These are phyloP conservation scores for Aspergillus luchuensis DNA, from an alignment of 2,329 filamentous ascomycete genomes.

Conservation along the genomic window DNA sequence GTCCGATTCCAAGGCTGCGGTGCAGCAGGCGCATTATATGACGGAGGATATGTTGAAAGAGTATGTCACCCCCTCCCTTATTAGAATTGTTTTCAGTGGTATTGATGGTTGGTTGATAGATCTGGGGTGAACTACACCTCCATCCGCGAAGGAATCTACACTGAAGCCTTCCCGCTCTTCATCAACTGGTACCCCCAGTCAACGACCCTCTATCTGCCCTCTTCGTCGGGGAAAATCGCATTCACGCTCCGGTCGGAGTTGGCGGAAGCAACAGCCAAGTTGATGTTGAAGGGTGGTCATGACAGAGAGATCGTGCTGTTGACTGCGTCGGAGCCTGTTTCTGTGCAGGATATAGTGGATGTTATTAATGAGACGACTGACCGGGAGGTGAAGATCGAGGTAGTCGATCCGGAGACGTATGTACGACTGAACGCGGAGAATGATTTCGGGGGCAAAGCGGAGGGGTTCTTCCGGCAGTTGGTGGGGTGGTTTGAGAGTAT, in stretches of 20 bases:
- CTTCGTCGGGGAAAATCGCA: slow-evolving; percentile 48
- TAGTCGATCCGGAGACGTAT: slow-evolving; percentile 41
- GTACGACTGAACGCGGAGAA: slow-evolving; percentile 30
- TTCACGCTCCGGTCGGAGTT: slow-evolving; percentile 57
- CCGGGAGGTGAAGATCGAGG: slow-evolving; percentile 35
- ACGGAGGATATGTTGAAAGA: slow-evolving; percentile 56
- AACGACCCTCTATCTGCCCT: slow-evolving; percentile 29
- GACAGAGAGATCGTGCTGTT: slow-evolving; percentile 43
- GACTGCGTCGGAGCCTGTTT: slow-evolving; percentile 40
- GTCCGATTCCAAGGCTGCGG: slow-evolving; percentile 47
- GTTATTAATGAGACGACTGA: slow-evolving; percentile 42
- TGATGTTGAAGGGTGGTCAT: slow-evolving; percentile 49
- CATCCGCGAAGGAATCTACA: slow-evolving; percentile 61
- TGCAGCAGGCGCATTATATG: slow-evolving; percentile 62
- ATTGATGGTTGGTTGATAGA: too few relatives aligned
- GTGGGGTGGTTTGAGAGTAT: slow-evolving; percentile 52
- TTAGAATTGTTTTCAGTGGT: too few relatives aligned
- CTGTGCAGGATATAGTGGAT: slow-evolving; percentile 38
- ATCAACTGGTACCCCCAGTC: slow-evolving; percentile 47
- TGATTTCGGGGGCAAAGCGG: slow-evolving; percentile 42
- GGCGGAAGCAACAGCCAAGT: slow-evolving; percentile 56
- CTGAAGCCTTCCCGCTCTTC: slow-evolving; percentile 63
- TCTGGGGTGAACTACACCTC: slow-evolving; percentile 54
- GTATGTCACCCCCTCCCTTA: slow-evolving; percentile 20
- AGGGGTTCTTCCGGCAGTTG: slow-evolving; percentile 44